Percentiles rank a stretch among this genome's conserved stretches.
phyloP scores from a whole-genome alignment of 2,329 filamentous ascomycete genomes.

The Colletotrichum musicola region DNA sequence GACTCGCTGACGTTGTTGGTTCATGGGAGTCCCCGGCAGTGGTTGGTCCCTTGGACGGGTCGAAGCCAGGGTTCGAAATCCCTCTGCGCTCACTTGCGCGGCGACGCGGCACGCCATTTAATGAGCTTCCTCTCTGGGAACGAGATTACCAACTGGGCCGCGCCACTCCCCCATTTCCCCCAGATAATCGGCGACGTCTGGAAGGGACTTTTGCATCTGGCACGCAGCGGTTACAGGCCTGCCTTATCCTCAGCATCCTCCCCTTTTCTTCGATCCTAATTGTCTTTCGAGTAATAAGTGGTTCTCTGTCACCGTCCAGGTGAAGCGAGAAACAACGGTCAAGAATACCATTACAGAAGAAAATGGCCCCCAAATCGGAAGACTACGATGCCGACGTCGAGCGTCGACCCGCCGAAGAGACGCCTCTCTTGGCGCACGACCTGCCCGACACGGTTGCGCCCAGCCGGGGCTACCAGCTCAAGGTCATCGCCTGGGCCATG shows the following conservation, averaged over 20 bases:
- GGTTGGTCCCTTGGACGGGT: not conserved
- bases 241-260: not conserved
- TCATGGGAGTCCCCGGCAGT: not conserved
- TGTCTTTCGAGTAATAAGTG: not conserved
- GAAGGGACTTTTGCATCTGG: not conserved
- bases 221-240: not conserved
- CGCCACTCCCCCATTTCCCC: not conserved
- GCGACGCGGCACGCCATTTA: not conserved
- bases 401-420: slow-evolving; percentile 28
- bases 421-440: slow-evolving; percentile 38
- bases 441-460: slow-evolving; percentile 41
- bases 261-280: not conserved
- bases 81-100: not conserved
- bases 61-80: not conserved
- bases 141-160: not conserved
- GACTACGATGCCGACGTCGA: slow-evolving; percentile 19
- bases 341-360: not conserved
- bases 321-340: not conserved
- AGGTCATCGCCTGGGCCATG: slow-evolving; percentile 50
- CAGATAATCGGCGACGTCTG: not conserved
- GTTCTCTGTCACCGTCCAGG: not conserved
- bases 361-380: slow-evolving; percentile 8
- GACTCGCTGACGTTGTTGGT: slow-evolving; percentile 19
- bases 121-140: slow-evolving; percentile 27
- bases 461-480: slow-evolving; percentile 44